Evolutionary conservation across 768 basidiomycete species (phyloP), one percentile per base, ranked within the genome.

Genomic region (Lactarius pseudohatsudake): DNA sequence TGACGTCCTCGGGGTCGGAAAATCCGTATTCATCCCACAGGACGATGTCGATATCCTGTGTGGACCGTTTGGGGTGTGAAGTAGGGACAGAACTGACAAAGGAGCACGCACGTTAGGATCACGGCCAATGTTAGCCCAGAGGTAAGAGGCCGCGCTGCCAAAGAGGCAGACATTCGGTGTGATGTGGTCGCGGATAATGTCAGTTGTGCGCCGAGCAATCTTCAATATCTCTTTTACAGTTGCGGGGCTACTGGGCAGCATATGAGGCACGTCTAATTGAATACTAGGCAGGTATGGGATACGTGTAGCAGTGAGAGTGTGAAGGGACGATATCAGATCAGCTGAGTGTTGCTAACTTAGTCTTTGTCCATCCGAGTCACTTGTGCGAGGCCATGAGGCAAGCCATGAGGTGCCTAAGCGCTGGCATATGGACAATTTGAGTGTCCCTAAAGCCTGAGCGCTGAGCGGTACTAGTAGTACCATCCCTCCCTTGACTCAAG

Each of bases 11-110:
- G 3, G 60, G 2, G 5, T 50, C 47, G 2, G 0, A 1, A 6
- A 1, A 13, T 10, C 0, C 1, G 0, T 6, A 0, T 6, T 13
- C n/a, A 0, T 20, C 20, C 4, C 53, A 8, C 4, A 62, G 11
- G 8, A 66, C 28, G 8, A 66, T 41, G 9, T 66, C 65, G 7
- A 66, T 16, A 20, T 66, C 65, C 65, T 66, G 28, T 1, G 30
- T 57, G 5, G 16, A 11, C 22, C 10, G 20, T 22, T n/a, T 1
- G 32, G 20, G 43, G 34, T 34, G 13, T 50, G 22, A 9, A 11
- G 47, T 20, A 40, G 38, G 38, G 32, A 45, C 6, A 34, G 38
- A 5, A 15, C 38, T 4, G 38, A 53, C 65, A 5, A 40, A 40
- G 13, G 38, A 40, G 36, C 11, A 40, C 38, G 38, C 38, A 68